Evolutionary conservation across 805 yeast genomes (phyloP), one percentile per base, ranked within the genome.

Genomic region (Ogataea neopini): DNA sequence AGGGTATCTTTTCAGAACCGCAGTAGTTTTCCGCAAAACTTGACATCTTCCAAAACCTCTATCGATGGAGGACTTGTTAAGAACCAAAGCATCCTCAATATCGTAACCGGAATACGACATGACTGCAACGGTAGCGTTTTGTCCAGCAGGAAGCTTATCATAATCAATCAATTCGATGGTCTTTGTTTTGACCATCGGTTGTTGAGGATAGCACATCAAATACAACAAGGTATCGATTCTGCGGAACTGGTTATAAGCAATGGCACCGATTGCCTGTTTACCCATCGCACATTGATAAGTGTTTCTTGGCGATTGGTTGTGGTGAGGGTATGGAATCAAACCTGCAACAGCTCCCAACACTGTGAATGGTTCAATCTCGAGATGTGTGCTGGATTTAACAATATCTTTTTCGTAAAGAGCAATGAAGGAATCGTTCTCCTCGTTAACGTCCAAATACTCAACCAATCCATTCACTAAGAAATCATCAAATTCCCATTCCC

Each of bases 231-330:
- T 94, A 63, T 94, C 99, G 56, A 94, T 92, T 68, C 99, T 84
- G 64, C 89, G 80, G 72, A 94, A 88, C 70, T 94, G 99, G 68
- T 94, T 94, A 67, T 94, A 94, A 9, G 96, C 97, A 69, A 94
- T 94, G 2, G 98, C 98, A 58, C 99, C 99, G 68, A 94, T 92
- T n/a, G 99, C 99, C 73, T 94, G 99, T 71, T 89, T 89, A 82
- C 96, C 96, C 96, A 88, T 88, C 64, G 96, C 96, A 77, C 95
- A 88, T 69, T 88, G 96, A 70, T 88, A 88, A 4, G 96, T 88
- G 69, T 88, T 88, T 75, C 96, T 81, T 37, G 96, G 96, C 4
- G 95, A 86, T 70, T 88, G 96, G 70, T 88, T 88, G 66, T 88
- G 96, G 63, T 88, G 96, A 39, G 96, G 96, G 62, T 88, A 88